Conservation (phyloP, 2,329 filamentous ascomycete genomes). For the Pseudocercospora fijiensis region DNA sequence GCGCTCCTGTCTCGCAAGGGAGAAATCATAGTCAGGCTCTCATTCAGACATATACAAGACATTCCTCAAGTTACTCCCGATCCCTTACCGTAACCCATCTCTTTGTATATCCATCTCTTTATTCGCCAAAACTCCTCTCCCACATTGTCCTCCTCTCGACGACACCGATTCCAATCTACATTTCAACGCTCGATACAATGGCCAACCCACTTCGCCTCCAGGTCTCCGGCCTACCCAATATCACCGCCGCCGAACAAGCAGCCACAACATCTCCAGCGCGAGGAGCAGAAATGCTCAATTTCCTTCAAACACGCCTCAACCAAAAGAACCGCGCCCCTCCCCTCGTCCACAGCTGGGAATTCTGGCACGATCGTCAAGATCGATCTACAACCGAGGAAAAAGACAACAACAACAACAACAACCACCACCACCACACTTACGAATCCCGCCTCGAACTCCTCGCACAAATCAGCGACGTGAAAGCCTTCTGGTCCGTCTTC, state of each 20-base stretch:
- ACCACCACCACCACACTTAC: slow-evolving; percentile 41
- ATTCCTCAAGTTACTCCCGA: neutral
- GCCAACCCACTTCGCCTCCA: slow-evolving; percentile 28
- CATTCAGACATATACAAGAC: neutral
- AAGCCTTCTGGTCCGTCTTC: slow-evolving; percentile 53
- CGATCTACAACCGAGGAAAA: slow-evolving; percentile 28
- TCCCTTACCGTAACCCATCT: neutral
- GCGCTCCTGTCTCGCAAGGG: neutral
- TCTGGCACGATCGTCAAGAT: slow-evolving; percentile 52
- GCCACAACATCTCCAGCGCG: slow-evolving; percentile 69
- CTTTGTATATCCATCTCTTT: slow-evolving; percentile 1
- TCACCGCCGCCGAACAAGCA: slow-evolving; percentile 59
- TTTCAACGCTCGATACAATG: slow-evolving; percentile 18
- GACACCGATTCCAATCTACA: neutral
- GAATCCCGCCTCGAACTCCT: slow-evolving; percentile 50
- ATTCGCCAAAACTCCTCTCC: neutral
- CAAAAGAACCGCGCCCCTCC: slow-evolving; percentile 50
- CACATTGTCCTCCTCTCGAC: neutral
- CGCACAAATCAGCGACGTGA: slow-evolving; percentile 48
- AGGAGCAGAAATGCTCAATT: slow-evolving; percentile 68
- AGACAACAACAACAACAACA: too few species aligned
- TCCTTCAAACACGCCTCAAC: slow-evolving; percentile 37
- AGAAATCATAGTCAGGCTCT: neutral
- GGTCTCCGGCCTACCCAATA: slow-evolving; percentile 56
- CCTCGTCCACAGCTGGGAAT: slow-evolving; percentile 54